phyloP scores from a whole-genome alignment of 2,329 filamentous ascomycete genomes.

The Exophiala lecanii-corni region DNA sequence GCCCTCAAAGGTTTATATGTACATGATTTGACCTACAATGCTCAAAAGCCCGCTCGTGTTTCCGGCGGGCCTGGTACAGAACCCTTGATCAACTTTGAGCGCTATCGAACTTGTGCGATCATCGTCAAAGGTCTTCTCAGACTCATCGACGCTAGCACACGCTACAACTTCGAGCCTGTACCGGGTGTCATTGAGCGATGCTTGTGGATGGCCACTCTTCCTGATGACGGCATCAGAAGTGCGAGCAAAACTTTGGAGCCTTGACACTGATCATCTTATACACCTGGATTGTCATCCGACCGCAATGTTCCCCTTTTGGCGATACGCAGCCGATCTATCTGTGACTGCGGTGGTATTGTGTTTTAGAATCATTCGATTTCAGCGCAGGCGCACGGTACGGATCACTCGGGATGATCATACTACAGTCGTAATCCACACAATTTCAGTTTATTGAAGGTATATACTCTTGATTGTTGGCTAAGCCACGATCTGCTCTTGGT shows the following conservation, averaged over 20 bases:
- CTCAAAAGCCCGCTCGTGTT: slow-evolving; percentile 59
- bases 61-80: slow-evolving; percentile 44
- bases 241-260: slow-evolving; percentile 41
- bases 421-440: too few species aligned
- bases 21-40: slow-evolving; percentile 63
- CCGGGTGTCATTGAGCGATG: slow-evolving; percentile 57
- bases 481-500: too few species aligned
- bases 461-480: too few species aligned
- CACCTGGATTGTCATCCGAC: background rate
- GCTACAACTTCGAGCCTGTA: slow-evolving; percentile 55
- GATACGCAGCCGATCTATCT: slow-evolving; percentile 2
- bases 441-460: too few species aligned
- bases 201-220: slow-evolving; percentile 59
- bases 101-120: slow-evolving; percentile 59
- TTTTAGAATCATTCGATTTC: too few species aligned
- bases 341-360: background rate
- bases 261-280: too few species aligned
- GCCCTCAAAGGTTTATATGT: slow-evolving; percentile 52
- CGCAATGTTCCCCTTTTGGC: too few species aligned
- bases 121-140: slow-evolving; percentile 62
- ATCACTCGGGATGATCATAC: too few species aligned
- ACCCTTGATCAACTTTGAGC: slow-evolving; percentile 62
- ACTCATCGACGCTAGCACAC: slow-evolving; percentile 59
- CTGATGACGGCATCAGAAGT: slow-evolving; percentile 52
- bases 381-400: too few species aligned